Evolutionary conservation across 2,329 filamentous ascomycete species (phyloP).

Genomic region (Diaporthe caulivora): DNA sequence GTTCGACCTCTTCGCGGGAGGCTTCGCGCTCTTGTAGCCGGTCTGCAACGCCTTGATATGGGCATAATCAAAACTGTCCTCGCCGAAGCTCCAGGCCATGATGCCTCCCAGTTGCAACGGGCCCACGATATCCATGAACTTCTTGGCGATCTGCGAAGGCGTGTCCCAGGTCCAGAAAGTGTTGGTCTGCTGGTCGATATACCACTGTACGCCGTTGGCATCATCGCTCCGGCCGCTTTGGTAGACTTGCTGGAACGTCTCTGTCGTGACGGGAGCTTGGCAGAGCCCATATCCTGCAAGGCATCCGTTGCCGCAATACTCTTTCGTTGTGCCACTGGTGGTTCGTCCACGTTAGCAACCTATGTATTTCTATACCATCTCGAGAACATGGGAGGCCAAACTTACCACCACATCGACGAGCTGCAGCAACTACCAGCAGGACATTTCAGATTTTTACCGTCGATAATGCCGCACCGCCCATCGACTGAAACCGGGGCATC

Average conservation of each 20-base stretch:
- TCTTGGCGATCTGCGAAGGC: background rate
- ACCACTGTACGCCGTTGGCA: background rate
- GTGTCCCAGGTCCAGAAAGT: slow-evolving; percentile 29
- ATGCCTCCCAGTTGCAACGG: background rate
- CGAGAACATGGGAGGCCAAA: background rate
- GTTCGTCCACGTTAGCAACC: background rate
- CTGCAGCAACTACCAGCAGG: background rate
- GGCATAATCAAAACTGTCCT: background rate
- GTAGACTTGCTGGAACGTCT: slow-evolving; percentile 3
- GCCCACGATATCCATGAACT: background rate
- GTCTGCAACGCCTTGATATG: slow-evolving; percentile 1
- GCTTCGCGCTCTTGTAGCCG: background rate
- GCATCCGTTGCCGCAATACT: background rate
- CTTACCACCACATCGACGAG: slow-evolving; percentile 15
- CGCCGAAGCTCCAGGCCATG: slow-evolving; percentile 15
- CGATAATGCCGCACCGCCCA: background rate
- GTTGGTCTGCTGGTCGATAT: background rate
- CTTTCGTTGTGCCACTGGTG: background rate
- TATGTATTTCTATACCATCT: too few species aligned
- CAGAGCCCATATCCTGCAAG: slow-evolving; percentile 6
- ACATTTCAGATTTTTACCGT: background rate
- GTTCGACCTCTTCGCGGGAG: background rate
- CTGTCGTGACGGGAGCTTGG: background rate
- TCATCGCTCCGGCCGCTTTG: background rate
- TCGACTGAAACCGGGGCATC: background rate